A percentile compares a stretch with the other conserved stretches of the same genome.
These are phyloP conservation scores for Carex myosuroides DNA, from an alignment of 176 grass and related monocot species.

Conservation along the genomic window DNA sequence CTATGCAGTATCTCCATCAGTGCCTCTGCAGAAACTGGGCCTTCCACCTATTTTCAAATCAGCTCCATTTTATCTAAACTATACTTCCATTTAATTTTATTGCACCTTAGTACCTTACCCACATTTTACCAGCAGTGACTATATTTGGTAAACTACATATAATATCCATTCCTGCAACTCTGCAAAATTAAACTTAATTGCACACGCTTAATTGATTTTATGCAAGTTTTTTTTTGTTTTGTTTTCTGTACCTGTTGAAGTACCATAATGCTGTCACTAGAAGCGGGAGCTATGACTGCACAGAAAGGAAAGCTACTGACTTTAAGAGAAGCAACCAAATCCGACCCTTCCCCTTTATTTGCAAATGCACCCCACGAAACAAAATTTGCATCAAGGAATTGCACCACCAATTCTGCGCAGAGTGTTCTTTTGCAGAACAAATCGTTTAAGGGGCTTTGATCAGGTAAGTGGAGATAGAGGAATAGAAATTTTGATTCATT, in stretches of 20 bases:
- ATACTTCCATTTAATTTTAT: background rate
- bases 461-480: slow-evolving; percentile 52
- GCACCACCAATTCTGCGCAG: slow-evolving; percentile 50
- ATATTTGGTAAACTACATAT: background rate
- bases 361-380: slow-evolving; percentile 47
- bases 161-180: background rate
- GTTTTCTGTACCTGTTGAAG: slow-evolving; percentile 41
- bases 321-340: slow-evolving; percentile 40
- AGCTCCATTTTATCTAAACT: background rate
- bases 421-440: slow-evolving; percentile 53
- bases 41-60: slow-evolving; percentile 40
- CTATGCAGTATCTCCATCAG: slow-evolving; percentile 62
- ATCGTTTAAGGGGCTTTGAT: slow-evolving; percentile 27
- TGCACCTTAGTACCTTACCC: background rate
- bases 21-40: slow-evolving; percentile 49
- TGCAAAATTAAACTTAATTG: background rate
- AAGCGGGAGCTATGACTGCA: slow-evolving; percentile 41
- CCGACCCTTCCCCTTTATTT: slow-evolving; percentile 26
- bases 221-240: background rate
- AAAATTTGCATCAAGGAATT: slow-evolving; percentile 75
- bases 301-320: slow-evolving; percentile 59
- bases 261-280: slow-evolving; percentile 38
- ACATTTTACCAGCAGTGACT: background rate
- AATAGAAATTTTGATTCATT: slow-evolving; percentile 50
- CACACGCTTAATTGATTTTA: background rate